Evolutionary conservation across 768 basidiomycete genomes (phyloP), one percentile per base, ranked within the genome.

Genomic region (Boletus subparvulus): DNA sequence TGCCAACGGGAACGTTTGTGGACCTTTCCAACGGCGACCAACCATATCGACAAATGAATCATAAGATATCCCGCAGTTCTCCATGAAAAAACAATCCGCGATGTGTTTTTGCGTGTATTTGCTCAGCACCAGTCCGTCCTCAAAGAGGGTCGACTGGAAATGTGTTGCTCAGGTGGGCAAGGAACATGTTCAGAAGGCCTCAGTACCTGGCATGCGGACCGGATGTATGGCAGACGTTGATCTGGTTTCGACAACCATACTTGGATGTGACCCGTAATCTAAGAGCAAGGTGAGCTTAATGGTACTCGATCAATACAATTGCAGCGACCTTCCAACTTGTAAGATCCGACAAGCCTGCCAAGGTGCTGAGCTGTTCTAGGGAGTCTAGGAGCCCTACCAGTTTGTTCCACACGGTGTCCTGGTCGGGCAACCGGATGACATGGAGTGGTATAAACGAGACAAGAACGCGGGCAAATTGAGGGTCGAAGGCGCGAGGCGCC

Each of bases 361-460:
- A 68, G 3, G 73, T 57, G 48, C 71, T 75, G 9, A 84, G 64
- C 57, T 88, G 83, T 17, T 80, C 75, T 72, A 85, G 80, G 3
- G 80, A 83, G 40, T 83, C 78, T 16, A 91, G 63, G 28, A 88
- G 65, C 1, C 63, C 68, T 7, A 75, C 68, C 2, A 90, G 60
- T 1, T 75, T 73, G 28, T 77, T 62, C 82, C 86, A 92, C 0
- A 79, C 81, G 3, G 75, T 67, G 32, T 78, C 73, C 46, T 79
- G 72, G 6, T 78, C 62, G 0, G 83, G 82, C 1, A 85, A 64
- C 26, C 76, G 72, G 10, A 90, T 72, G 6, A 83, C 72, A n/a
- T 86, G 82, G 19, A 88, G 80, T 0, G 90, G 90, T 61, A 88
- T 81, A 54, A 81, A 83, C 32, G 83, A 85, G 45, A 83, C 83